Base-by-base conservation (phyloP, 768 basidiomycete species). In the Pulveroboletus sp. region DNA sequence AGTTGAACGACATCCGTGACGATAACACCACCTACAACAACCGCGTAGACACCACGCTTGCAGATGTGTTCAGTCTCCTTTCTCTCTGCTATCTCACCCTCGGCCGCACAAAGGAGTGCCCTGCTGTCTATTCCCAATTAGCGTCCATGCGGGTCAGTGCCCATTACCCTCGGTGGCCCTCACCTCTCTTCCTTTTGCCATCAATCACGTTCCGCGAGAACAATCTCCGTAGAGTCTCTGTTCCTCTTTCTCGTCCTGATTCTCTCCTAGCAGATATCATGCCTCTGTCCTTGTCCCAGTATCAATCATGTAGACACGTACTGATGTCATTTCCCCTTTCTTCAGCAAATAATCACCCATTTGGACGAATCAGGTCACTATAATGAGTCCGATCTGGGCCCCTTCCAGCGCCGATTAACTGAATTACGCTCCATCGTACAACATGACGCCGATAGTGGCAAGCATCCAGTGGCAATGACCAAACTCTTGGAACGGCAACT, bases 11-110 rank as follows among this genome's bases (percentile, higher is more conserved):
- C 56, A 85, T 97, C 43, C 84, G 95, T 53, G 89, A 87, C 62
- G 87, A 87, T 56, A 79, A 74, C 52, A 79, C 80, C 19, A 73
- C 79, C 9, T 82, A 84, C 71, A 88, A 84, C 62, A 99, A 98
- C 69, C 78, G 97, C 43, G 77, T 99, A 38, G 97, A 99, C 72
- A 94, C 92, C 6, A 90, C 93, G 5, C 82, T 99, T 39, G 85
- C 91, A 24, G 97, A 99, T 70, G 95, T 98, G 32, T 98, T 98
- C 73, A 86, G 82, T 62, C 78, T 99, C 41, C 80, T 99, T 37
- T 95, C 93, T 13, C 80, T 99, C 56, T 97, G 97, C 78, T 99
- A 94, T 75, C 84, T 99, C 59, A 97, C 94, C 32, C 94, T 99
- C 53, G 97, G 97, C 36, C 94, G 94, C 73, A 94, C 91, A 34